Conservation (phyloP, 1,139 yeast species). For the Debaryomyces coudertii region DNA sequence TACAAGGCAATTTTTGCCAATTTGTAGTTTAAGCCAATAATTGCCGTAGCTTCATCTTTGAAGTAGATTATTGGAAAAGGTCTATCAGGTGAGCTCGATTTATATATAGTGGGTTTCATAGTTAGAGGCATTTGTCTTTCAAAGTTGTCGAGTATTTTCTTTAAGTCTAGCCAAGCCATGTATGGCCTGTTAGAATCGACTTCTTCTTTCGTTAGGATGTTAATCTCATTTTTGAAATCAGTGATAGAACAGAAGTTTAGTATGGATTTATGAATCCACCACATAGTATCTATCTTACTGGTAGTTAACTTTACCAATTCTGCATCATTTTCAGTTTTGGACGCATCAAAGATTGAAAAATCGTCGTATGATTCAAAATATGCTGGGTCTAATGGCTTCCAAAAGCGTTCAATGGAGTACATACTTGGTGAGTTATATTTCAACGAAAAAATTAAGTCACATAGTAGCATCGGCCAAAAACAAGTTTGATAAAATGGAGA, state of each 20-base stretch:
- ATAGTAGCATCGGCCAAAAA: slow-evolving; percentile 40
- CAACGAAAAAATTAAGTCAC: slow-evolving; percentile 40
- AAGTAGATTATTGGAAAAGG: slow-evolving; percentile 36
- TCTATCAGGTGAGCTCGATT: slow-evolving; percentile 25
- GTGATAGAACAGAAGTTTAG: slow-evolving; percentile 32
- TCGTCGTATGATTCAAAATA: slow-evolving; percentile 29
- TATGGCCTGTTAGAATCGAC: slow-evolving; percentile 24
- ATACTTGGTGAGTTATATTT: slow-evolving; percentile 35
- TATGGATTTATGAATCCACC: slow-evolving; percentile 45
- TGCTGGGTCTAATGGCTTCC: slow-evolving; percentile 37
- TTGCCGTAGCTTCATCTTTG: slow-evolving; percentile 40
- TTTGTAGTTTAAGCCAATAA: slow-evolving; percentile 35
- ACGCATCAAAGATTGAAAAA: slow-evolving; percentile 2
- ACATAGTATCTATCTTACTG: slow-evolving; percentile 21
- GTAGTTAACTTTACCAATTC: slow-evolving; percentile 4
- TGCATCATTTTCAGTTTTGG: slow-evolving; percentile 5
- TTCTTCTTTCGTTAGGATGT: slow-evolving; percentile 32
- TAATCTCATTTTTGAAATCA: slow-evolving; percentile 32
- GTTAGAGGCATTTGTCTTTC: slow-evolving; percentile 32
- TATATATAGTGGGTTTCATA: slow-evolving; percentile 37
- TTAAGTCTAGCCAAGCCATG: slow-evolving; percentile 34
- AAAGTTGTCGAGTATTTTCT: slow-evolving; percentile 30
- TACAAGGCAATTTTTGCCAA: slow-evolving; percentile 36
- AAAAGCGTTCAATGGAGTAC: slow-evolving; percentile 34
- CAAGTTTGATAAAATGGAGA: slow-evolving; percentile 39